Evolutionary conservation across 495 filamentous ascomycete species (phyloP).

Genomic region (Neurospora sp.): DNA sequence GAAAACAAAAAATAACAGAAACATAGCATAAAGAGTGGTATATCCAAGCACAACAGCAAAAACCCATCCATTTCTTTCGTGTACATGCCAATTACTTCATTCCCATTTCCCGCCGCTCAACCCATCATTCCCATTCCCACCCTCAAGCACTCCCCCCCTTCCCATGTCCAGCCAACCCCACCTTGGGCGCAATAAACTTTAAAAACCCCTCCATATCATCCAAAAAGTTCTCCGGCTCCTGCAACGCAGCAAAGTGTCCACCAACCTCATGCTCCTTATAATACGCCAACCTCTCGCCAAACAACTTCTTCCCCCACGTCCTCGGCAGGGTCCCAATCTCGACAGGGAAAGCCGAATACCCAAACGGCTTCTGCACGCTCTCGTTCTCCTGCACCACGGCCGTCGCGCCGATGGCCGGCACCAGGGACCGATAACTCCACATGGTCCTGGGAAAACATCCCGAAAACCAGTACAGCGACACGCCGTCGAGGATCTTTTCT

Average conservation of each 20-base stretch:
- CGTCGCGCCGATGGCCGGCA: conserved; percentile 19
- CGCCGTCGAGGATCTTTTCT: conserved; percentile 45
- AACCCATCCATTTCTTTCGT: not conserved
- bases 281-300: conserved; percentile 30
- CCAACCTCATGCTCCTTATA: conserved; percentile 40
- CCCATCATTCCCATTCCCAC: not conserved
- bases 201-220: conserved; percentile 48
- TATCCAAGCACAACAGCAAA: not conserved
- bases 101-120: not conserved
- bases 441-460: conserved; percentile 46
- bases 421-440: conserved; percentile 37
- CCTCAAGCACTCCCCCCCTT: not conserved
- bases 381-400: conserved; percentile 26
- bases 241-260: conserved; percentile 55
- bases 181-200: conserved; percentile 4
- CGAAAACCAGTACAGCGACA: conserved; percentile 60
- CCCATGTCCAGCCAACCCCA: not conserved
- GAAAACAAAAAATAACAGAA: not conserved
- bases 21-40: not conserved
- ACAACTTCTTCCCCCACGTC: conserved; percentile 39
- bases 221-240: conserved; percentile 44
- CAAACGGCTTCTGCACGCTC: conserved; percentile 43
- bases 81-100: not conserved
- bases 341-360: conserved; percentile 46
- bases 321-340: conserved; percentile 43